Percentiles rank a stretch among this genome's conserved stretches.
Evolutionary conservation across 345 rosid species (phyloP).

Genomic region (Eucalyptus victrix): DNA sequence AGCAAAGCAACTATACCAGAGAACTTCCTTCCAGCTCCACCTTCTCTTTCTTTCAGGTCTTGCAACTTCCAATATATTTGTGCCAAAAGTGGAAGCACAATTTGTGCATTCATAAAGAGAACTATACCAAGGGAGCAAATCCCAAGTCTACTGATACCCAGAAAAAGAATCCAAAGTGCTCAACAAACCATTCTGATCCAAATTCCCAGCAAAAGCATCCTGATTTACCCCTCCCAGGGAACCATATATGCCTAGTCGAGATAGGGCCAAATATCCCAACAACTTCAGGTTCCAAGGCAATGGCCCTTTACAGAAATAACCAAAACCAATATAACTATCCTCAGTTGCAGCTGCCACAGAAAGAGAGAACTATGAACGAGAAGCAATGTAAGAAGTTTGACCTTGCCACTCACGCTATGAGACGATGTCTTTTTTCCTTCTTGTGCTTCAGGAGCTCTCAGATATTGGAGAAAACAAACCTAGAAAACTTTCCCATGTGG

Average conservation of each 20-base stretch:
- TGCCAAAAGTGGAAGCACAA: neutral
- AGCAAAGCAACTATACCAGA: neutral
- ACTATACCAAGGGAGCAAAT: slow-evolving; percentile 92
- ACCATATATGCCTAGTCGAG: slow-evolving; percentile 81
- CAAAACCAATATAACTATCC: slow-evolving; percentile 79
- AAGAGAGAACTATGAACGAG: neutral
- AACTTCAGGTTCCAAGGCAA: slow-evolving; percentile 85
- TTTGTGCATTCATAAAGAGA: slow-evolving; percentile 79
- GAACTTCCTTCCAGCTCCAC: neutral
- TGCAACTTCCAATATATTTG: neutral
- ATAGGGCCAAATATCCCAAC: slow-evolving; percentile 68
- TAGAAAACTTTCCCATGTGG: no score
- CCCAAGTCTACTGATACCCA: slow-evolving; percentile 77
- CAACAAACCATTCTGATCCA: slow-evolving; percentile 74
- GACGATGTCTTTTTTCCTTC: no score
- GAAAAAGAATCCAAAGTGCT: slow-evolving; percentile 93
- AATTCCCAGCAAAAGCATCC: slow-evolving; percentile 68
- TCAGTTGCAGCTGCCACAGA: slow-evolving; percentile 75
- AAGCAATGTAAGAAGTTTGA: neutral
- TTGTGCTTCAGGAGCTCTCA: no score
- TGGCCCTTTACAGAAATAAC: slow-evolving; percentile 91
- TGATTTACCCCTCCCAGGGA: slow-evolving; percentile 92
- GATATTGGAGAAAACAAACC: no score
- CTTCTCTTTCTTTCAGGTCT: neutral
- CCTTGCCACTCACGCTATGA: no score